These are phyloP conservation scores for Emmonsia crescens DNA, from an alignment of 2,329 filamentous ascomycete genomes.

Conservation along the genomic window DNA sequence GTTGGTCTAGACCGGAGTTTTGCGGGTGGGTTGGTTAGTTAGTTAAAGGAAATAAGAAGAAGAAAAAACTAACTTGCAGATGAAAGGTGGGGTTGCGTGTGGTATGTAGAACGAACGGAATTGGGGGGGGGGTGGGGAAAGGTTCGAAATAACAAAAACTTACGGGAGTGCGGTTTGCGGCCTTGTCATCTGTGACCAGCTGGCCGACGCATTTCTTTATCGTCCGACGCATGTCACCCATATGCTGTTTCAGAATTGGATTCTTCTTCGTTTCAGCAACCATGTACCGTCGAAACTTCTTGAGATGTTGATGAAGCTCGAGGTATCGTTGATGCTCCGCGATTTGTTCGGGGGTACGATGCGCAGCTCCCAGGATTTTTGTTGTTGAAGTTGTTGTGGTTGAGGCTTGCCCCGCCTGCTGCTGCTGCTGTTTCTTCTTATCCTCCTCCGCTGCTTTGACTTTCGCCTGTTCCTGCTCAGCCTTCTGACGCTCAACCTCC, in stretches of 20 bases:
- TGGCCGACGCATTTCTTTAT: conserved; percentile 66
- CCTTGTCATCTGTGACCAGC: conserved; percentile 51
- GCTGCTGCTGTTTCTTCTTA: conserved; percentile 20
- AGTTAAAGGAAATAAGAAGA: conserved; percentile 9
- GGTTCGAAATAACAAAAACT: conserved; percentile 17
- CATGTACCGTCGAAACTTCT: conserved; percentile 45
- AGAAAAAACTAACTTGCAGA: neutral
- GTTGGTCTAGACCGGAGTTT: conserved; percentile 24
- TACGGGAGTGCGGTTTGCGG: conserved; percentile 50
- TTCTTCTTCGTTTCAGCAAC: conserved; percentile 46
- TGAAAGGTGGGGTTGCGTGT: neutral
- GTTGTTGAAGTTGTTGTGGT: neutral
- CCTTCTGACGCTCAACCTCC: conserved; percentile 21
- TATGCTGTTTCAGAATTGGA: conserved; percentile 48
- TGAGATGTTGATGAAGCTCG: conserved; percentile 57
- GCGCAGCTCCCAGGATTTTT: conserved; percentile 19
- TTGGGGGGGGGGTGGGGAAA: too few species aligned
- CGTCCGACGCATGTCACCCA: conserved; percentile 61
- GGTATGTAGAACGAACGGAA: neutral
- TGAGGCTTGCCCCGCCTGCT: conserved; percentile 16
- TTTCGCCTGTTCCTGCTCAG: conserved; percentile 21
- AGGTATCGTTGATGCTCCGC: conserved; percentile 40
- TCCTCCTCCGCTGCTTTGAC: conserved; percentile 17
- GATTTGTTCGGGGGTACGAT: conserved; percentile 28
- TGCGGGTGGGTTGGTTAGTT: conserved; percentile 3